phyloP scores from a whole-genome alignment of 257 asterid species.

The Oldenlandia corymbosa region DNA sequence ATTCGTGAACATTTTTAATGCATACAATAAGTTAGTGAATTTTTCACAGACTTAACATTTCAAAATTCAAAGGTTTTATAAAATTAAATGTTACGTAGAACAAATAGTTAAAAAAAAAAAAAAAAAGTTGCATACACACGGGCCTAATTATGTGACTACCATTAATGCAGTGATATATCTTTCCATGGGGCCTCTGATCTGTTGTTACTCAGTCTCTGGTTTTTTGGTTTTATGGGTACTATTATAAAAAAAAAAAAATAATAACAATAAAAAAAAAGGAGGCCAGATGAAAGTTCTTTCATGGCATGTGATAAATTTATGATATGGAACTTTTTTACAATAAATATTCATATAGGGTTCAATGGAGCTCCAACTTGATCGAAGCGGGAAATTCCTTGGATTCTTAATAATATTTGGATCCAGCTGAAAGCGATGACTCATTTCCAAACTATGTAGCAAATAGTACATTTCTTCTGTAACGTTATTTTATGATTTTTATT shows the following conservation, averaged over 20 bases:
- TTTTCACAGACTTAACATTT: background rate
- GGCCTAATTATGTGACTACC: constrained; percentile 15
- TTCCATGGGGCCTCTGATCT: too few species aligned
- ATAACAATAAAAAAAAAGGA: background rate
- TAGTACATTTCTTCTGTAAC: too few species aligned
- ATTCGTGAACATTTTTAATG: constrained; percentile 22
- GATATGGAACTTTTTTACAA: constrained; percentile 3
- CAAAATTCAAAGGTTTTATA: background rate
- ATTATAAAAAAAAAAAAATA: too few species aligned
- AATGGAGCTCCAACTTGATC: constrained; percentile 3
- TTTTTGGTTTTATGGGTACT: too few species aligned
- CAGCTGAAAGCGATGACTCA: too few species aligned
- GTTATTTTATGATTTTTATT: too few species aligned
- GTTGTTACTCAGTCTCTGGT: too few species aligned
- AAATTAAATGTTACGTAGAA: too few species aligned
- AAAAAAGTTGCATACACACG: background rate
- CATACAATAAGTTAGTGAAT: constrained; percentile 1
- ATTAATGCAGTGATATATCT: constrained; percentile 6
- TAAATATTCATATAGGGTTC: constrained; percentile 1
- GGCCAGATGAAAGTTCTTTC: constrained; percentile 13
- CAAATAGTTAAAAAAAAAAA: background rate
- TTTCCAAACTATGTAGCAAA: too few species aligned
- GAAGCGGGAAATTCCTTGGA: background rate
- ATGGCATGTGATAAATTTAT: constrained; percentile 23
- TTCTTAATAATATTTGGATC: background rate